Base-by-base conservation (phyloP, 495 filamentous ascomycete species). In the Cercophora newfieldiana region DNA sequence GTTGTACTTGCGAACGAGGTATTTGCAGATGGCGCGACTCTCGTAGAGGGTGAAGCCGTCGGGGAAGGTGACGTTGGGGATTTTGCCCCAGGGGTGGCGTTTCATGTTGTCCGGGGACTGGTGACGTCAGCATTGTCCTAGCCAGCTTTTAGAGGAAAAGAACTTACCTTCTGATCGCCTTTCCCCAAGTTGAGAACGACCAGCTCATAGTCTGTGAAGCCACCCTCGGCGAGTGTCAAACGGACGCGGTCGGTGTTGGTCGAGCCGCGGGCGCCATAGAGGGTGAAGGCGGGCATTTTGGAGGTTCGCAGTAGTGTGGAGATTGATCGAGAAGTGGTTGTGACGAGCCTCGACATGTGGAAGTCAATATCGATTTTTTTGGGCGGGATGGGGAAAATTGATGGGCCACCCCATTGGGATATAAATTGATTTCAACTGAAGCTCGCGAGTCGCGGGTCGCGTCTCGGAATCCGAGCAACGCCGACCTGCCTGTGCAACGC, bases 21-120 rank as follows among this genome's bases (percentile, higher is more conserved):
- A 79, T 70, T 76, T 78, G 76, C 78, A 81, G 73, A 81, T 79
- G 63, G 78, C 76, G 59, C 78, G 79, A 69, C 77, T 79, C 68
- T 80, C 78, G 75, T 80, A 77, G 68, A 80, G 77, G 65, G 74
- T 74, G 75, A 79, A 76, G 24, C 74, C 75, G 22, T 74, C 69
- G 50, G 30, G 50, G 62, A 57, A 64, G 48, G 22, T 28, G 29
- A 64, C 21, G 66, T 69, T 66, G 58, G 77, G 77, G 66, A 79
- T 68, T 75, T 79, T 79, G 64, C 77, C 76, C 74, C 74, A 79
- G 31, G 77, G 77, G 67, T 79, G 77, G 66, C 73, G 75, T 71
- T 72, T 72, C 68, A 64, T 69, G 73, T 79, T 67, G 72, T 77
- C 76, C 73, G 70, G 57, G 66, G 76, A 72, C 75, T 77, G 63